Evolutionary conservation across 2,329 filamentous ascomycete genomes (phyloP).

Genomic region (Stagonosporopsis chrysanthemi): DNA sequence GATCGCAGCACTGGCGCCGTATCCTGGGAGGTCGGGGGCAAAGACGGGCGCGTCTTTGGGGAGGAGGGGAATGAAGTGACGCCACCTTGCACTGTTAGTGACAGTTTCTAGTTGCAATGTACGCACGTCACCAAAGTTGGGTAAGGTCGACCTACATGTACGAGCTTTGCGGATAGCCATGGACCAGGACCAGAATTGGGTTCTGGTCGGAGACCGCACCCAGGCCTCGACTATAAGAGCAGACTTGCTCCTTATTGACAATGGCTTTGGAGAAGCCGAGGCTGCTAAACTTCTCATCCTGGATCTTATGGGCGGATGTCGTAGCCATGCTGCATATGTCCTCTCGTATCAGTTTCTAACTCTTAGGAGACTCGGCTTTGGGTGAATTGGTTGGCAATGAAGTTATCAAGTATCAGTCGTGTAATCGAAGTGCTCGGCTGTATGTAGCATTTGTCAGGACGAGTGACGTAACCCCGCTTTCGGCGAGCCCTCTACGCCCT

Average conservation of each 20-base stretch:
- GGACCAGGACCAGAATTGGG: slow-evolving; percentile 41
- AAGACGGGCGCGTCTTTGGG: slow-evolving; percentile 38
- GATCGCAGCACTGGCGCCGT: slow-evolving; percentile 39
- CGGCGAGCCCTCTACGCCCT: neutral
- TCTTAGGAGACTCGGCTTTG: neutral
- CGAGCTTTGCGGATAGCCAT: slow-evolving; percentile 45
- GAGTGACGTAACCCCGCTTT: slow-evolving; percentile 11
- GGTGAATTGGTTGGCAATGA: neutral
- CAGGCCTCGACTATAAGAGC: slow-evolving; percentile 37
- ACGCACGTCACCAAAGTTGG: neutral
- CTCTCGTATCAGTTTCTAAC: neutral
- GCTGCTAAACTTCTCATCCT: slow-evolving; percentile 40
- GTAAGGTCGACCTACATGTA: slow-evolving; percentile 31
- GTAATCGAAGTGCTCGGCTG: neutral
- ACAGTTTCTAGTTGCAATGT: neutral
- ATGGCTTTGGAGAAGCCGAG: slow-evolving; percentile 38
- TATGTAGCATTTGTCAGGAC: slow-evolving; percentile 8
- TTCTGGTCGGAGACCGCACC: slow-evolving; percentile 35
- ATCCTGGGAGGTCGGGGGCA: slow-evolving; percentile 43
- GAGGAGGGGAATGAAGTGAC: slow-evolving; percentile 43
- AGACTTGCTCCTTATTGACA: slow-evolving; percentile 37
- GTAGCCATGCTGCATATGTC: slow-evolving; percentile 21
- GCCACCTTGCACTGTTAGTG: slow-evolving; percentile 32
- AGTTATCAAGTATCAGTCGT: neutral
- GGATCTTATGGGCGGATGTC: slow-evolving; percentile 32